Evolutionary conservation across 2,329 filamentous ascomycete species (phyloP).

Genomic region (Immersiporthe knoxdaviesiana): DNA sequence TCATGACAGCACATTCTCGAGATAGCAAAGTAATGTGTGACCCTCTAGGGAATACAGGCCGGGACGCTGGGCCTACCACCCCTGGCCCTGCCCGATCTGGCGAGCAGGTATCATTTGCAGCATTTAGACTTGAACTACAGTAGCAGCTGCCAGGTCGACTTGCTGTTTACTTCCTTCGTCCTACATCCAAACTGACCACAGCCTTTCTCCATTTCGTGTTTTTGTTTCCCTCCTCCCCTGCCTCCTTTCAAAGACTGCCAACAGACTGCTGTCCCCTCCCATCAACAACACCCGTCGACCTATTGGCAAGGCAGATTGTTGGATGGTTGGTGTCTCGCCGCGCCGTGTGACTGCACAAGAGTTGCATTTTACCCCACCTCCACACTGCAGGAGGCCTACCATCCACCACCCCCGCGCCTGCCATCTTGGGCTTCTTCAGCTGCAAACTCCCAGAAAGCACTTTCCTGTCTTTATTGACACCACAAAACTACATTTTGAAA

Average conservation of each 20-base stretch:
- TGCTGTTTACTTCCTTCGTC: background rate
- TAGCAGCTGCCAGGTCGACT: background rate
- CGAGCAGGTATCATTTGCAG: background rate
- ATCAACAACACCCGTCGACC: background rate
- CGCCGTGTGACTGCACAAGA: conserved; percentile 6
- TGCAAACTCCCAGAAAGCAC: too few species aligned
- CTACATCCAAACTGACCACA: background rate
- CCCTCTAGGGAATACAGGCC: too few species aligned
- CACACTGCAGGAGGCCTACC: conserved; percentile 10
- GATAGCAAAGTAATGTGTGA: too few species aligned
- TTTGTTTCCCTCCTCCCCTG: too few species aligned
- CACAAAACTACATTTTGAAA: background rate
- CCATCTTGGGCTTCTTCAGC: too few species aligned
- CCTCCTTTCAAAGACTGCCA: background rate
- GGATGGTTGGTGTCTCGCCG: background rate
- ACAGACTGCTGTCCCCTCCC: background rate
- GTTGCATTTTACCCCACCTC: background rate
- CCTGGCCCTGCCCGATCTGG: background rate
- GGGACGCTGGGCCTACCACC: too few species aligned
- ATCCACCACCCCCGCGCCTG: background rate
- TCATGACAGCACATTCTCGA: too few species aligned
- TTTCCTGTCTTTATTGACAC: background rate
- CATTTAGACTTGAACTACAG: background rate
- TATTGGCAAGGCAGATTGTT: background rate
- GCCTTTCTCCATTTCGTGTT: background rate